phyloP scores from a whole-genome alignment of 1,139 yeast genomes.

The Saccharomyces hybrid region DNA sequence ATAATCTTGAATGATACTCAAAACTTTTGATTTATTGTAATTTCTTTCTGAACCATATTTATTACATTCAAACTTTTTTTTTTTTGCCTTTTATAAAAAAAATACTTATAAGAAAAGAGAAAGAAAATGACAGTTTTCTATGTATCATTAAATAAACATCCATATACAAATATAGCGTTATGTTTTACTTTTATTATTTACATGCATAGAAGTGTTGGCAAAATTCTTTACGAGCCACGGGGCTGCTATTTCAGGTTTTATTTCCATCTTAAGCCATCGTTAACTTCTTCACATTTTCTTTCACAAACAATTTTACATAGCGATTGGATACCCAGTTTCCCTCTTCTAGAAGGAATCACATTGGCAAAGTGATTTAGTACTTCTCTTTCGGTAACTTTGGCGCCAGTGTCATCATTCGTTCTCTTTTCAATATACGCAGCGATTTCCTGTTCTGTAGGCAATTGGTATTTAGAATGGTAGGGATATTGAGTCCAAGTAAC shows the following conservation, averaged over 20 bases:
- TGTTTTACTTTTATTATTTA: neutral
- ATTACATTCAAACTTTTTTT: neutral
- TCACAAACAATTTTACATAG: conserved; percentile 20
- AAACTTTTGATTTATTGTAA: neutral
- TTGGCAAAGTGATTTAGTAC: conserved; percentile 52
- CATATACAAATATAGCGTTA: neutral
- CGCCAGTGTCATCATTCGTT: conserved; percentile 56
- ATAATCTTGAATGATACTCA: neutral
- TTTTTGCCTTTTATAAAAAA: neutral
- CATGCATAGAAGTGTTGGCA: neutral
- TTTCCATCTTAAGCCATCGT: neutral
- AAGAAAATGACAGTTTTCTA: neutral
- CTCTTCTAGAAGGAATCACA: conserved; percentile 33
- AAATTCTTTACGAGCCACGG: neutral
- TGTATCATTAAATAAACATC: neutral
- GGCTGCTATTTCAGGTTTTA: neutral
- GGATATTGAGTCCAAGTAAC: conserved; percentile 43
- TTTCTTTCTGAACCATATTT: neutral
- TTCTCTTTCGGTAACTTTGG: conserved; percentile 60
- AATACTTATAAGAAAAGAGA: neutral
- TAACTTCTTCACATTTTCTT: conserved; percentile 15
- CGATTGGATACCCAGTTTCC: conserved; percentile 54
- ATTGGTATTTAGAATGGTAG: conserved; percentile 52
- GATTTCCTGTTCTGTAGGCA: conserved; percentile 61
- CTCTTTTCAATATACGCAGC: conserved; percentile 29